These are phyloP conservation scores for Pezicula radicicola DNA, from an alignment of 2,329 filamentous ascomycete genomes.

Conservation along the genomic window DNA sequence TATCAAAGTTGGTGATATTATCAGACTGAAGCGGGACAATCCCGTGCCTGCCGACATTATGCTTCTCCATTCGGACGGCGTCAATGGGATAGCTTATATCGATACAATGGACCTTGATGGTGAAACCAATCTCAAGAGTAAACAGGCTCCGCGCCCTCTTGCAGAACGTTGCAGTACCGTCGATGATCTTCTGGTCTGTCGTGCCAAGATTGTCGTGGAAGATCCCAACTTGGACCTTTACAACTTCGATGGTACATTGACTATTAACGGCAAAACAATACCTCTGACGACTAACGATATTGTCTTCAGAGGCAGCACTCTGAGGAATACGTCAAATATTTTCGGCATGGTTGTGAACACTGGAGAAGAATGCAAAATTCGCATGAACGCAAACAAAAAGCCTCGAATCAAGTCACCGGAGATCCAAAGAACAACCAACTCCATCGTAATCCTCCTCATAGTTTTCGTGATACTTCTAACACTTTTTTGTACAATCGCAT, in stretches of 20 bases:
- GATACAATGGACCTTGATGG: conserved; percentile 84
- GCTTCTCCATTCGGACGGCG: conserved; percentile 72
- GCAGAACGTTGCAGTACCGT: conserved; percentile 56
- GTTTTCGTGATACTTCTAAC: conserved; percentile 72
- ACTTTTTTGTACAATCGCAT: conserved; percentile 74
- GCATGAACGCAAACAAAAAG: conserved; percentile 94
- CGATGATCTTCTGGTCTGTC: conserved; percentile 49
- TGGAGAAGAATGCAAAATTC: conserved; percentile 93
- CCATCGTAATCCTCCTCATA: conserved; percentile 80
- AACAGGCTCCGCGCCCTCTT: conserved; percentile 63
- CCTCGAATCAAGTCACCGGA: conserved; percentile 82
- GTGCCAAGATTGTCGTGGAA: conserved; percentile 67
- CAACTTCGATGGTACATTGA: conserved; percentile 69
- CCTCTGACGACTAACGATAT: conserved; percentile 81
- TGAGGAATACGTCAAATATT: conserved; percentile 69
- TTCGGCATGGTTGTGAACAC: conserved; percentile 84
- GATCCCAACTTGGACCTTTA: conserved; percentile 78
- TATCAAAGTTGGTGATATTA: conserved; percentile 67
- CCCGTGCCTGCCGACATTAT: conserved; percentile 80
- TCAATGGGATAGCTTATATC: conserved; percentile 77
- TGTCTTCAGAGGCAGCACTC: conserved; percentile 79
- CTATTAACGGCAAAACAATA: conserved; percentile 51
- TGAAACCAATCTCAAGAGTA: conserved; percentile 79
- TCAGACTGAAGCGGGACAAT: conserved; percentile 70
- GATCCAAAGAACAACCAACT: conserved; percentile 78